phyloP scores from a whole-genome alignment of 23 red algal genomes.

The Agarophyton chilense region DNA sequence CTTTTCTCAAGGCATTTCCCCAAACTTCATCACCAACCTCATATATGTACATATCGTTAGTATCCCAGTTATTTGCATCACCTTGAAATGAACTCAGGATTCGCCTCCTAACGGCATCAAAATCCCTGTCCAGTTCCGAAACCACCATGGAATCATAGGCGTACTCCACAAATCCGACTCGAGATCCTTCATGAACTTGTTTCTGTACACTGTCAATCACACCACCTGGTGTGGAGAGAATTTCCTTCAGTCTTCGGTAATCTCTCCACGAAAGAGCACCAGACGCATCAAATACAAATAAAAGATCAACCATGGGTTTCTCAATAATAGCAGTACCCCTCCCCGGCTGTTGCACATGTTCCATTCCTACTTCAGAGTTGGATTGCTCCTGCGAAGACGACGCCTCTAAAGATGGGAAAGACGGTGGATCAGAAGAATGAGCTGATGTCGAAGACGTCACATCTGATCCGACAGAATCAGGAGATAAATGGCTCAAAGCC shows the following conservation, averaged over 20 bases:
- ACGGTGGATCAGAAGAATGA: constrained; percentile 29
- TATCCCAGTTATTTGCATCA: constrained; percentile 71
- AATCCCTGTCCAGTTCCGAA: constrained; percentile 60
- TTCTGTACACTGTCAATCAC: constrained; percentile 47
- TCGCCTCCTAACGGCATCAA: constrained; percentile 32
- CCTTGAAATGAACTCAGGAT: constrained; percentile 73
- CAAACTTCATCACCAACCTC: constrained; percentile 59
- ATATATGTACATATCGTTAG: constrained; percentile 63
- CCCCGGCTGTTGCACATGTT: not conserved
- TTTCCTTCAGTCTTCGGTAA: constrained; percentile 52
- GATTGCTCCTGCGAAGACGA: not conserved
- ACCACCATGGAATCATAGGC: constrained; percentile 71
- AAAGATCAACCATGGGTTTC: constrained; percentile 49
- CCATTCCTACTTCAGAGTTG: not conserved
- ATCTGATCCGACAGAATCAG: constrained; percentile 16
- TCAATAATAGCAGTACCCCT: not conserved
- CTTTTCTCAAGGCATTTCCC: constrained; percentile 63
- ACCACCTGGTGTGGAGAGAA: constrained; percentile 50
- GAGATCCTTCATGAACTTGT: no score
- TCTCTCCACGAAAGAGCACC: constrained; percentile 65
- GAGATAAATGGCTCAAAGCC: constrained; percentile 57
- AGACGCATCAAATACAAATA: constrained; percentile 64
- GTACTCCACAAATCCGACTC: constrained; percentile 65
- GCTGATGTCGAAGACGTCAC: constrained; percentile 1
- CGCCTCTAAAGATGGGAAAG: constrained; percentile 6